Conservation (phyloP, 805 yeast species). For the Candida sithepensis region DNA sequence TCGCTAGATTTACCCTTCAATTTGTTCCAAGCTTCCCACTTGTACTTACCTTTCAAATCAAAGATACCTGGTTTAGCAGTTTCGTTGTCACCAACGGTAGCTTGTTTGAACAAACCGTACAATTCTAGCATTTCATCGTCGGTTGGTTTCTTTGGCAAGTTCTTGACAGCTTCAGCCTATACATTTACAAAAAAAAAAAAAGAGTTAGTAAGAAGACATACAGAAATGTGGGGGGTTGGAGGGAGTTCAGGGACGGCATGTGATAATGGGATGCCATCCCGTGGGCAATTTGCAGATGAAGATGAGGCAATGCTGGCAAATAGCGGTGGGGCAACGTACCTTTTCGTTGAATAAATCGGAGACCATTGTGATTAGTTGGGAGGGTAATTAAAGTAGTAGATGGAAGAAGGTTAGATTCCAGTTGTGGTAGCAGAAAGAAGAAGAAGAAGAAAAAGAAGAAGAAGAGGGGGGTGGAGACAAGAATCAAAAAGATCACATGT, state of each 20-base stretch:
- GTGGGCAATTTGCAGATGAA: too few species aligned
- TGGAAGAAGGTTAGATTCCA: not conserved
- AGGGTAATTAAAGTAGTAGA: not conserved
- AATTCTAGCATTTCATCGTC: slow-evolving; percentile 84
- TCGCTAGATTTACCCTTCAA: slow-evolving; percentile 81
- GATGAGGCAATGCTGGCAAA: too few species aligned
- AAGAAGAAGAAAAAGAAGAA: not conserved
- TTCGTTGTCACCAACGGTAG: slow-evolving; percentile 91
- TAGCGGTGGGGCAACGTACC: slow-evolving; percentile 21
- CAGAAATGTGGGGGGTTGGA: not conserved
- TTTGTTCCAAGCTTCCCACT: slow-evolving; percentile 96
- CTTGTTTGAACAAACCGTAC: slow-evolving; percentile 94
- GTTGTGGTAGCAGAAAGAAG: not conserved
- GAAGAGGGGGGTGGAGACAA: too few species aligned
- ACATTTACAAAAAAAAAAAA: not conserved
- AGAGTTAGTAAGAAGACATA: not conserved
- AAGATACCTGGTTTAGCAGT: slow-evolving; percentile 88
- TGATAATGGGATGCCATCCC: not conserved
- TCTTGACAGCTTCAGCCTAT: slow-evolving; percentile 80
- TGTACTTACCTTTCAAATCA: slow-evolving; percentile 92
- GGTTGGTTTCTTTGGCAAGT: slow-evolving; percentile 69
- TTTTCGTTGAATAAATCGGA: slow-evolving; percentile 35
- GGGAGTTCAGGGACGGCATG: not conserved
- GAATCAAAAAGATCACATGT: too few species aligned
- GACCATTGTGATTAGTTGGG: slow-evolving; percentile 26